These are phyloP conservation scores for Barnettozyma sucrosica DNA, from an alignment of 805 yeast species.

Conservation along the genomic window DNA sequence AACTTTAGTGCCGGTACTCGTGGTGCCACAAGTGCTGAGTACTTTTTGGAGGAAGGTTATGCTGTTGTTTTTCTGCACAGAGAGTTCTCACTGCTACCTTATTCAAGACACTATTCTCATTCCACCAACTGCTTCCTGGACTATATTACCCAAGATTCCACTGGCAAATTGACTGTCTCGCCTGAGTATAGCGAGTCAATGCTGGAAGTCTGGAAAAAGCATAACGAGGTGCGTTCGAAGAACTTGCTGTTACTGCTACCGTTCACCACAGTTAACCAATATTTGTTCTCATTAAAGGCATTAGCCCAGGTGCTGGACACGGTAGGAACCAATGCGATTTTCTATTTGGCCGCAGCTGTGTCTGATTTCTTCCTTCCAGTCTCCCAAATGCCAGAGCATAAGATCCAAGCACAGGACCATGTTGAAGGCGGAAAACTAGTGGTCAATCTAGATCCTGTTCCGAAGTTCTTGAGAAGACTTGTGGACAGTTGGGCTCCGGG, in stretches of 20 bases:
- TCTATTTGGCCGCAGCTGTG: slow-evolving; percentile 95
- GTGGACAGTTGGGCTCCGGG: slow-evolving; percentile 94
- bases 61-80: slow-evolving; percentile 91
- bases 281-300: slow-evolving; percentile 72
- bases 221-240: slow-evolving; percentile 32
- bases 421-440: slow-evolving; percentile 59
- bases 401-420: slow-evolving; percentile 77
- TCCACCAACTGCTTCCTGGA: slow-evolving; percentile 83
- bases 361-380: slow-evolving; percentile 92
- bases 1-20: slow-evolving; percentile 97
- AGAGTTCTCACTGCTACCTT: slow-evolving; percentile 87
- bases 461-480: slow-evolving; percentile 81
- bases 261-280: slow-evolving; percentile 92
- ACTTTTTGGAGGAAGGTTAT: slow-evolving; percentile 77
- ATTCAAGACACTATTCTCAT: slow-evolving; percentile 84
- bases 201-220: slow-evolving; percentile 53
- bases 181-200: slow-evolving; percentile 55
- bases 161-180: slow-evolving; percentile 54
- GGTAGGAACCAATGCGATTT: slow-evolving; percentile 55
- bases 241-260: slow-evolving; percentile 55
- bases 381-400: slow-evolving; percentile 84
- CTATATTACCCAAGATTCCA: slow-evolving; percentile 48
- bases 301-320: slow-evolving; percentile 55
- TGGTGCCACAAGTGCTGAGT: slow-evolving; percentile 95
- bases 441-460: slow-evolving; percentile 91